Evolutionary conservation across 2,329 filamentous ascomycete species (phyloP), one percentile per base, ranked within the genome.

Genomic region (Pseudopithomyces chartarum): DNA sequence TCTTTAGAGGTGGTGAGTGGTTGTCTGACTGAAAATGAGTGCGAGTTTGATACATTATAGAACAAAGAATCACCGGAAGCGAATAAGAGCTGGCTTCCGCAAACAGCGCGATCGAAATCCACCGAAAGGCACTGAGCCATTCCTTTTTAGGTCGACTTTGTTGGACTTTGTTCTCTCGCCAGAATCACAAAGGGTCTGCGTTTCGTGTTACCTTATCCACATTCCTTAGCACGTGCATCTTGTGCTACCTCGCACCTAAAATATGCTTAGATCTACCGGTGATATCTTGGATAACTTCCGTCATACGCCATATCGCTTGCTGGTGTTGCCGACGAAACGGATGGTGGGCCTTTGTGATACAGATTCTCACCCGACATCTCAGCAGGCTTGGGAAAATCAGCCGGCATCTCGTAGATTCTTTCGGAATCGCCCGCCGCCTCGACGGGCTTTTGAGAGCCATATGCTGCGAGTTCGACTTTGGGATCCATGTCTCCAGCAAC

Each of bases 331-430:
- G 36, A 7, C 7, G 29, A 10, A 17, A 13, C n/a, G n/a, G 22
- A 40, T 11, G 4, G 13, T 7, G 46, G 39, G 17, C 44, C 17
- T 43, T 50, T 43, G 19, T 44, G 45, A 26, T 45, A 17, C 19
- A n/a, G 8, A 46, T 52, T 52, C 42, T 65, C 57, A 5, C 59
- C 59, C 44, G 61, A 54, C 59, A 64, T 51, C 32, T 64, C 61
- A 15, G 10, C 32, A 34, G 49, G 39, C 17, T 38, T 55, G 8
- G 20, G 23, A 10, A 26, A 36, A n/a, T 61, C 58, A 10, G 46
- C 59, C 32, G 54, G 52, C 64, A 67, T 64, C 36, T 67, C 64
- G 45, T 58, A 62, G 15, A 63, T 56, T 6, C 17, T 32, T 2
- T 22, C 45, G 15, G n/a, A 23, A 11, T 48, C 47, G 8, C 55